Evolutionary conservation across 306 rosid species (phyloP).

Genomic region (Prunus persica): Prunus_persica_NCBIv2 NC_034014.1:1113001-1113500

Average conservation of each 20-base stretch:
- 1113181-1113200: too few relatives aligned
- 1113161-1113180: too few relatives aligned
- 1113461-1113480: slow-evolving; percentile 46
- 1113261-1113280: too few relatives aligned
- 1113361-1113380: slow-evolving; percentile 41
- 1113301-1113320: background rate
- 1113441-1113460: slow-evolving; percentile 44
- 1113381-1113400: slow-evolving; percentile 44
- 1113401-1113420: slow-evolving; percentile 37
- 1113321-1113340: background rate
- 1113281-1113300: background rate
- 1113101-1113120: background rate
- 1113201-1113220: too few relatives aligned
- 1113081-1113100: background rate
- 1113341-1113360: slow-evolving; percentile 43
- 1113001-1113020: background rate
- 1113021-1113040: background rate
- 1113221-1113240: too few relatives aligned
- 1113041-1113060: background rate
- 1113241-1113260: background rate
- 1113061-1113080: background rate
- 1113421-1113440: slow-evolving; percentile 28
- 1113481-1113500: slow-evolving; percentile 39
- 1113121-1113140: background rate
- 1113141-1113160: too few relatives aligned